These are phyloP conservation scores for Asterionellopsis glacialis DNA, from an alignment of 108 stramenopile genomes.

Conservation along the genomic window DNA sequence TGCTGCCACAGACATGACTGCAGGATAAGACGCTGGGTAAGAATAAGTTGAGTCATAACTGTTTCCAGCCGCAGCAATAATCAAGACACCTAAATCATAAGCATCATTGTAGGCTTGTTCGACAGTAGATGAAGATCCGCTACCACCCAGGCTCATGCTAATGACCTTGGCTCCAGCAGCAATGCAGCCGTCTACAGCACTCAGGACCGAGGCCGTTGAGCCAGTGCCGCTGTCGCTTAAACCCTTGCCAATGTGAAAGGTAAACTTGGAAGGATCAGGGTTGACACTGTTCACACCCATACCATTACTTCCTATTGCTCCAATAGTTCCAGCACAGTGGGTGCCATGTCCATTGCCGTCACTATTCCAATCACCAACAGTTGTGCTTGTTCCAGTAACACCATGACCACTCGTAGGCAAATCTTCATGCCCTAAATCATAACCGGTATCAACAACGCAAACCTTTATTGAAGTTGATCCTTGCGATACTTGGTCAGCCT, in stretches of 20 bases:
- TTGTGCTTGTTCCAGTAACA: no score
- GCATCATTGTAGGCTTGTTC: slow-evolving; percentile 3
- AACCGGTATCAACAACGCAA: slow-evolving; percentile 47
- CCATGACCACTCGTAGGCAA: slow-evolving; percentile 14
- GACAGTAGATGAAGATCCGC: not conserved
- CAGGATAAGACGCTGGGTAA: slow-evolving; percentile 38
- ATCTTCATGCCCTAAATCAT: slow-evolving; percentile 30
- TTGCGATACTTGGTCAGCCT: not conserved
- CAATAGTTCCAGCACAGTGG: slow-evolving; percentile 33
- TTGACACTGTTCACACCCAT: slow-evolving; percentile 10
- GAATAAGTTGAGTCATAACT: slow-evolving; percentile 4
- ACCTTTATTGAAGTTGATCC: slow-evolving; percentile 18
- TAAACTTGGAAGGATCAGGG: not conserved
- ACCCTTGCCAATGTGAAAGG: slow-evolving; percentile 1
- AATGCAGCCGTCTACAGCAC: slow-evolving; percentile 19
- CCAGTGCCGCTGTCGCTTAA: not conserved
- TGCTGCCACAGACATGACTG: slow-evolving; percentile 42
- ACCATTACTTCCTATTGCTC: slow-evolving; percentile 23
- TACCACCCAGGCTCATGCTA: slow-evolving; percentile 26
- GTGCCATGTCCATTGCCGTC: slow-evolving; percentile 35
- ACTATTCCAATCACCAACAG: no score
- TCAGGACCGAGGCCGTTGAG: not conserved
- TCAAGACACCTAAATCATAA: slow-evolving; percentile 21
- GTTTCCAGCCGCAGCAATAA: slow-evolving; percentile 51
- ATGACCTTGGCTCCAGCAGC: slow-evolving; percentile 38